A percentile compares a stretch with the other conserved stretches of the same genome.
Conservation (phyloP, 306 rosid species). For the Glycyrrhiza uralensis region DNA sequence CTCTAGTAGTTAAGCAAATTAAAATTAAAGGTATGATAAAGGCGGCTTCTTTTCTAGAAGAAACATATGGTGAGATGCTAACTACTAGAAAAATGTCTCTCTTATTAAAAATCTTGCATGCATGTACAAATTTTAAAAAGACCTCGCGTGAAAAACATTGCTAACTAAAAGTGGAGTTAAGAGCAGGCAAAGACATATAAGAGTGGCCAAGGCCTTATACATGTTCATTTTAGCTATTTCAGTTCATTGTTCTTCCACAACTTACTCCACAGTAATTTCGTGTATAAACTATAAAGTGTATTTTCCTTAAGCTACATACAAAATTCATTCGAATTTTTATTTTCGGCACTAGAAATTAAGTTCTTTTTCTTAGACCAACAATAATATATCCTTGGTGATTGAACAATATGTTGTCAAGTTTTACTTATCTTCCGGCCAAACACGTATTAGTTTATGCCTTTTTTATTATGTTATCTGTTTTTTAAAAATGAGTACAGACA, state of each 20-base stretch:
- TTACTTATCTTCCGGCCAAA: too few species aligned
- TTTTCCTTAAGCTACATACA: neutral
- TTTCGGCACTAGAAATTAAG: too few species aligned
- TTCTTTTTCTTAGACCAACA: too few species aligned
- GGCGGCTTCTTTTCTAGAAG: neutral
- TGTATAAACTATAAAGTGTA: neutral
- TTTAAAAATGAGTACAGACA: too few species aligned
- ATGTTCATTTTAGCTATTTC: neutral
- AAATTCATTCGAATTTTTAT: too few species aligned
- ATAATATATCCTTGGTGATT: too few species aligned
- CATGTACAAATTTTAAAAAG: neutral
- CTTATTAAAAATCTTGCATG: constrained; percentile 1
- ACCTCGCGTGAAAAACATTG: constrained; percentile 6
- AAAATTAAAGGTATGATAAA: neutral
- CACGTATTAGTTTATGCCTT: too few species aligned
- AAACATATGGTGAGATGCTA: neutral
- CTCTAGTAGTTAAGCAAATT: neutral
- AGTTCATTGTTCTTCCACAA: neutral
- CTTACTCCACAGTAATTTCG: neutral
- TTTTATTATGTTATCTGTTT: too few species aligned
- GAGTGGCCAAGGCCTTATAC: constrained; percentile 17
- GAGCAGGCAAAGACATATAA: neutral
- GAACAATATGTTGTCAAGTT: too few species aligned
- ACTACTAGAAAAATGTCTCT: neutral
- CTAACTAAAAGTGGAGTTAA: constrained; percentile 4